phyloP scores from a whole-genome alignment of 768 basidiomycete genomes.

The Jaapia argillacea region DNA sequence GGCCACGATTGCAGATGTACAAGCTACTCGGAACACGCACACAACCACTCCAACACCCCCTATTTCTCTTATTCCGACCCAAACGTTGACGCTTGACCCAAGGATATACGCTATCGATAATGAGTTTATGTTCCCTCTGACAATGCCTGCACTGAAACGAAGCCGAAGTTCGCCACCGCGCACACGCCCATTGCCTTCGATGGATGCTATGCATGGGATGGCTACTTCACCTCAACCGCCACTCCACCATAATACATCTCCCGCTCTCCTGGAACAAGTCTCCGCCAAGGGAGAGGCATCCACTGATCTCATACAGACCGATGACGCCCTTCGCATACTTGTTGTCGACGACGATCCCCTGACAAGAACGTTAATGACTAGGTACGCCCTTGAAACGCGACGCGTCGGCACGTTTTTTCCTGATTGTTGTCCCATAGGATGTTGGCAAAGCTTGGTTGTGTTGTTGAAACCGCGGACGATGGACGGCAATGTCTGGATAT shows the following conservation, averaged over 20 bases:
- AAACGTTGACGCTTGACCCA: too few relatives aligned
- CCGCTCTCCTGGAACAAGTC: too few relatives aligned
- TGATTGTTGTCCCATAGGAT: slow-evolving; percentile 11
- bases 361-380: not conserved
- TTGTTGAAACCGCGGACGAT: too few relatives aligned
- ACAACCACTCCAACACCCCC: too few relatives aligned
- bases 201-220: not conserved
- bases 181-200: too few relatives aligned
- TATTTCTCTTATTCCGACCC: too few relatives aligned
- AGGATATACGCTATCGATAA: not conserved
- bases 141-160: too few relatives aligned
- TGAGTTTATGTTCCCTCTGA: not conserved
- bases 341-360: not conserved
- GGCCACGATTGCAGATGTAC: not conserved
- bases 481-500: slow-evolving; percentile 24
- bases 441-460: slow-evolving; percentile 25
- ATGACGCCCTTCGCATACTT: not conserved
- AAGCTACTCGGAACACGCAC: not conserved
- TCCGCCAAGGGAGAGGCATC: too few relatives aligned
- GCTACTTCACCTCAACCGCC: not conserved
- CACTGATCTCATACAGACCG: too few relatives aligned
- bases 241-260: too few relatives aligned
- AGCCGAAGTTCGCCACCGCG: too few relatives aligned
- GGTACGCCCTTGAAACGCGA: not conserved
- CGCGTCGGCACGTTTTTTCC: not conserved